Percentiles rank a stretch among this genome's conserved stretches.
These are phyloP conservation scores for Rhododendron henanense DNA, from an alignment of 148 eudicot genomes.

Conservation along the genomic window DNA sequence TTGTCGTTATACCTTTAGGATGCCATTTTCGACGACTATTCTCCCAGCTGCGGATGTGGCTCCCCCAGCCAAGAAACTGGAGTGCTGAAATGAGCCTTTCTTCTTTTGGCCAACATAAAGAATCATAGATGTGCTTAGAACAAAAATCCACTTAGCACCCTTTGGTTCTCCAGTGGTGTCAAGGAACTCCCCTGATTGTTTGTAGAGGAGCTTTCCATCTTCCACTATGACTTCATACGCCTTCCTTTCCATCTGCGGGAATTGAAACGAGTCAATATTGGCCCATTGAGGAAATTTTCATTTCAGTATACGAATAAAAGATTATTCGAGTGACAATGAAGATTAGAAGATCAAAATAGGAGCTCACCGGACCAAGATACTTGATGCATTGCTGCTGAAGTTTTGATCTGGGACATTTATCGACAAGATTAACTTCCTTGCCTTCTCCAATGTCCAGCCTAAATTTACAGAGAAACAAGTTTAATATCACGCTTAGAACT, in stretches of 20 bases:
- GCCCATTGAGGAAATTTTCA: neutral
- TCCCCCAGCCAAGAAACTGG: conserved; percentile 98
- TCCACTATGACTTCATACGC: conserved; percentile 74
- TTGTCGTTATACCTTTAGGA: conserved; percentile 55
- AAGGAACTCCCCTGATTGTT: conserved; percentile 54
- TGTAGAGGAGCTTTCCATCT: conserved; percentile 60
- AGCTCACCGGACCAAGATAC: conserved; percentile 92
- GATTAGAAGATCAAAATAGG: neutral
- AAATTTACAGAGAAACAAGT: conserved; percentile 5
- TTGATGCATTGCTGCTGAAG: conserved; percentile 97
- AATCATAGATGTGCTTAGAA: conserved; percentile 78
- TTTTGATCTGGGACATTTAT: conserved; percentile 68
- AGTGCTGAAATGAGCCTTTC: conserved; percentile 94
- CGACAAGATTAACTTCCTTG: conserved; percentile 66
- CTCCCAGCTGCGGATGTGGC: conserved; percentile 98
- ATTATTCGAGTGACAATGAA: neutral
- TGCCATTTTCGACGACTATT: conserved; percentile 69
- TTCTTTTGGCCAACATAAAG: conserved; percentile 84
- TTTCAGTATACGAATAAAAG: neutral
- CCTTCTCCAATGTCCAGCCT: conserved; percentile 99
- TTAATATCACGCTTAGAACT: neutral
- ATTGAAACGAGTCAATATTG: neutral
- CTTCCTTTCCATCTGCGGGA: conserved; percentile 73
- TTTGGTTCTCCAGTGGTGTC: conserved; percentile 61
- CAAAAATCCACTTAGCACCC: conserved; percentile 89